Conservation (phyloP, 495 filamentous ascomycete species). For the Neurospora sp. region DNA sequence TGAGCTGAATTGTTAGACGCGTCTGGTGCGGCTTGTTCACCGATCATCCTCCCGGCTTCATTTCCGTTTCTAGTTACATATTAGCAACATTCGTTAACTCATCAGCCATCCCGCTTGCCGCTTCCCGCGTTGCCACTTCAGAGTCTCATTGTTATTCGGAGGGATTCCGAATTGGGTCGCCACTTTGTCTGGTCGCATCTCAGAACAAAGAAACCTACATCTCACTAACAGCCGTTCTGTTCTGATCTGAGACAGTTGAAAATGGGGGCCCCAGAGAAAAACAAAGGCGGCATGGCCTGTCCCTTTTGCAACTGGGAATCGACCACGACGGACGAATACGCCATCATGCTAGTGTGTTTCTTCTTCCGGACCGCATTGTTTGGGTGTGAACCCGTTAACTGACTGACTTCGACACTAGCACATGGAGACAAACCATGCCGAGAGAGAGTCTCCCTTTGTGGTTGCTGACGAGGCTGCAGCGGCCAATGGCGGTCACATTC, state of each 20-base stretch:
- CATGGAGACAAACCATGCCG: conserved; percentile 48
- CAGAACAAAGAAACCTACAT: neutral
- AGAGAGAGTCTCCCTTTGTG: conserved; percentile 45
- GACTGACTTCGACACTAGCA: conserved; percentile 26
- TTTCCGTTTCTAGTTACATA: neutral
- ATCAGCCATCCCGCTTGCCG: neutral
- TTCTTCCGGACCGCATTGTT: neutral
- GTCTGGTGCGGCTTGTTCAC: neutral
- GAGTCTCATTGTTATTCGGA: neutral
- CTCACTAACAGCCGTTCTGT: neutral
- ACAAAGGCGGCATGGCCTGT: conserved; percentile 9
- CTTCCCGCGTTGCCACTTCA: neutral
- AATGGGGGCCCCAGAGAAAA: neutral
- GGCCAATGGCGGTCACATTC: neutral
- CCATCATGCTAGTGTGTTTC: conserved; percentile 21
- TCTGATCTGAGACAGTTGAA: neutral
- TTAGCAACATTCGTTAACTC: neutral
- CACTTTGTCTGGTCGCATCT: neutral
- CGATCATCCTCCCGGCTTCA: neutral
- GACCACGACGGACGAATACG: conserved; percentile 14
- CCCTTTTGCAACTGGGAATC: conserved; percentile 23
- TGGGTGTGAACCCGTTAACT: neutral
- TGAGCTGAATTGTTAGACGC: neutral
- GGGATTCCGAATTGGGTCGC: neutral
- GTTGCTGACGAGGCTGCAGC: conserved; percentile 6